Percentiles rank a stretch among this genome's conserved stretches.
These are phyloP conservation scores for Nicotiana sylvestris DNA, from an alignment of 257 asterid species.

Conservation along the genomic window DNA sequence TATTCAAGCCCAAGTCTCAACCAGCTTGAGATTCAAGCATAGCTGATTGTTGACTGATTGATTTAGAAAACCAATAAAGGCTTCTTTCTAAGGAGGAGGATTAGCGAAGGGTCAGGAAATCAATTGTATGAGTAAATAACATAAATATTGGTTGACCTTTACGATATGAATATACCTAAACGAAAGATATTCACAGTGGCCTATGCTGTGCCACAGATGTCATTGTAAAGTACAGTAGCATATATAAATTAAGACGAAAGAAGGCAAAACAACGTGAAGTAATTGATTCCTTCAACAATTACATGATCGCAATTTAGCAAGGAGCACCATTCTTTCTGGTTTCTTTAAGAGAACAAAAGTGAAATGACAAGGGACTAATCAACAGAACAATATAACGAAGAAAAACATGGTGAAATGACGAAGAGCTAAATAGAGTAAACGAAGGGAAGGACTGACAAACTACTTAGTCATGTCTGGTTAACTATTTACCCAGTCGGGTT, in stretches of 20 bases:
- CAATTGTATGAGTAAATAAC: background rate
- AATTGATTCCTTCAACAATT: background rate
- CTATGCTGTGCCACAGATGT: background rate
- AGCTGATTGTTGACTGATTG: background rate
- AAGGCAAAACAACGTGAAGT: slow-evolving; percentile 1
- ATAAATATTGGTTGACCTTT: background rate
- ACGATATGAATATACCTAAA: background rate
- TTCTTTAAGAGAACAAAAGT: background rate
- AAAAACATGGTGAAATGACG: background rate
- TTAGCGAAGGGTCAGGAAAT: background rate
- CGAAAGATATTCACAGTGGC: background rate
- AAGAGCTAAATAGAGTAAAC: background rate
- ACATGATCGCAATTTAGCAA: background rate
- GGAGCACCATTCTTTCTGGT: background rate
- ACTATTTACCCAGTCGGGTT: background rate
- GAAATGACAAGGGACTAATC: background rate
- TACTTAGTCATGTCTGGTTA: background rate
- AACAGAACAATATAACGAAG: background rate
- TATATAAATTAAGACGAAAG: background rate
- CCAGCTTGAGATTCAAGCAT: background rate
- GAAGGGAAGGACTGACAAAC: background rate
- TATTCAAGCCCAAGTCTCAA: background rate
- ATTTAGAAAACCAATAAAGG: background rate
- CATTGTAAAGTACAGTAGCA: background rate
- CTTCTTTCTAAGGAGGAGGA: background rate